Conservation (phyloP, 176 grass and related monocot genomes). For the Cenchrus purpureus region DNA sequence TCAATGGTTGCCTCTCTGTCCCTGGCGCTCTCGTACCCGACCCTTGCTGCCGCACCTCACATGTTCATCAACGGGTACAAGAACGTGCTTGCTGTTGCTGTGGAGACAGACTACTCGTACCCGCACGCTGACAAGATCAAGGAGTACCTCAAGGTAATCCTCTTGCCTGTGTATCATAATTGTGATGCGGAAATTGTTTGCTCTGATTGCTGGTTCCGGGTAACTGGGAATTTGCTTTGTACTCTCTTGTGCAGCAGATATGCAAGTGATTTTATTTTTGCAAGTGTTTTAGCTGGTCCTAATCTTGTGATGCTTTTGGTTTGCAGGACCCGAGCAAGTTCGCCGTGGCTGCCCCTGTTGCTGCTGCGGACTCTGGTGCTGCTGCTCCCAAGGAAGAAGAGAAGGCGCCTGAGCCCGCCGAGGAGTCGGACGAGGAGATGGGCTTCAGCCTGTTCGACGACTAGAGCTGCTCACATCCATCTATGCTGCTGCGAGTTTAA, state of each 20-base stretch:
- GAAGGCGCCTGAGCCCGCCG: constrained; percentile 54
- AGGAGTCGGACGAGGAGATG: constrained; percentile 69
- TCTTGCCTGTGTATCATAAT: no score
- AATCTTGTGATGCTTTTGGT: neutral
- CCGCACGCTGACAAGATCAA: constrained; percentile 79
- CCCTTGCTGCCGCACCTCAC: constrained; percentile 74
- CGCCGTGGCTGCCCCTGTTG: constrained; percentile 52
- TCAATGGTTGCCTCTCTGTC: constrained; percentile 77
- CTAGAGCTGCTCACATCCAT: constrained; percentile 4
- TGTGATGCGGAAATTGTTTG: no score
- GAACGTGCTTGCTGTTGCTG: constrained; percentile 80
- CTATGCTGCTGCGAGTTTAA: constrained; percentile 29
- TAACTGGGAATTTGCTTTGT: no score
- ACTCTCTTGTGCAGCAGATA: no score
- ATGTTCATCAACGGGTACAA: constrained; percentile 93
- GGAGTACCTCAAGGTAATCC: constrained; percentile 80
- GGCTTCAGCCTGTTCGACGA: constrained; percentile 72
- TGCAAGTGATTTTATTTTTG: no score
- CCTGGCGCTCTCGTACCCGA: constrained; percentile 73
- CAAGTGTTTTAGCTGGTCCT: neutral
- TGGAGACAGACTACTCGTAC: constrained; percentile 76
- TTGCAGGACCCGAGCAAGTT: constrained; percentile 86
- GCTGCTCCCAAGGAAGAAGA: constrained; percentile 54
- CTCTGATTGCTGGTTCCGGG: no score
- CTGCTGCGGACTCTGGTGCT: constrained; percentile 43